Evolutionary conservation across 1,139 yeast genomes (phyloP).

Genomic region (Taphrina wiesneri): DNA sequence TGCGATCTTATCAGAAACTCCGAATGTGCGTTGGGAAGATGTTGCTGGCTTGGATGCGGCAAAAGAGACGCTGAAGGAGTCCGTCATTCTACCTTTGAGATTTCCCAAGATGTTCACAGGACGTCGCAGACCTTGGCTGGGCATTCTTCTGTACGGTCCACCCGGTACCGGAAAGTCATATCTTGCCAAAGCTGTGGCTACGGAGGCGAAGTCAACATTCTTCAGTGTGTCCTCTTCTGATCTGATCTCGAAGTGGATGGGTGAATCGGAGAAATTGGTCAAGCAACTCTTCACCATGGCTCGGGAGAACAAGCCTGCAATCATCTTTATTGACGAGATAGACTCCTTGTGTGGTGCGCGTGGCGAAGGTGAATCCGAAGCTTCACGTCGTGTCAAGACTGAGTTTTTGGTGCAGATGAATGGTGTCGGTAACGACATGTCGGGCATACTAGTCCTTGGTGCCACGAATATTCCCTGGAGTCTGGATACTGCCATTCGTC

Average conservation of each 20-base stretch:
- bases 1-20: constrained; percentile 87
- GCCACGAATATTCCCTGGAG: constrained; percentile 99
- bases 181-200: constrained; percentile 96
- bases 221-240: constrained; percentile 94
- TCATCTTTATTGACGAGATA: constrained; percentile 94
- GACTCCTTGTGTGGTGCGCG: constrained; percentile 98
- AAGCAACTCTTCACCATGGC: constrained; percentile 95
- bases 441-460: constrained; percentile 90
- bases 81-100: constrained; percentile 90
- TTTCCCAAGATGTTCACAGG: constrained; percentile 95
- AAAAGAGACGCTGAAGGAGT: constrained; percentile 94
- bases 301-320: constrained; percentile 89
- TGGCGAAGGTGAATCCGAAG: constrained; percentile 98
- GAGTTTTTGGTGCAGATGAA: constrained; percentile 97
- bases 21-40: constrained; percentile 92
- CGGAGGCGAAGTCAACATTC: constrained; percentile 95
- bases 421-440: constrained; percentile 94
- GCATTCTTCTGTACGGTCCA: constrained; percentile 91
- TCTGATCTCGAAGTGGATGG: constrained; percentile 98
- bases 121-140: constrained; percentile 87
- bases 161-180: constrained; percentile 99
- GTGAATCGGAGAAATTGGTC: constrained; percentile 74
- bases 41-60: constrained; percentile 95
- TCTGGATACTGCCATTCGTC: constrained; percentile 92
- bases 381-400: constrained; percentile 91